phyloP scores from a whole-genome alignment of 2,329 filamentous ascomycete species.

The Trichoderma sp. region DNA sequence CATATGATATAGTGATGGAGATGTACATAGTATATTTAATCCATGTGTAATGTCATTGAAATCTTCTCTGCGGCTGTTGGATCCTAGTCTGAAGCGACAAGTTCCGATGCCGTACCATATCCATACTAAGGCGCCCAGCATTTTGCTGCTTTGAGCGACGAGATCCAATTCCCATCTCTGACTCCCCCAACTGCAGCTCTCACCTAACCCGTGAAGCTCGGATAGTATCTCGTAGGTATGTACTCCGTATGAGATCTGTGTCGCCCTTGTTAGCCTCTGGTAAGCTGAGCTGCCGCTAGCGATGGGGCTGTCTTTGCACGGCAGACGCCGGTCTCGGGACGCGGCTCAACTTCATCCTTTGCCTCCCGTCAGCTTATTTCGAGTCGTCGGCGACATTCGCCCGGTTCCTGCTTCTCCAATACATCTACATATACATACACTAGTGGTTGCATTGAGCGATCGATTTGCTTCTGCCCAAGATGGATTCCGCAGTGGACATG shows the following conservation, averaged over 20 bases:
- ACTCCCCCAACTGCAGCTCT: too few relatives aligned
- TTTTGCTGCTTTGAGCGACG: too few relatives aligned
- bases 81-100: too few relatives aligned
- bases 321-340: slow-evolving; percentile 15
- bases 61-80: too few relatives aligned
- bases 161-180: too few relatives aligned
- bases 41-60: too few relatives aligned
- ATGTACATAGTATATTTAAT: too few relatives aligned
- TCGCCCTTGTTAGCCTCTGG: background rate
- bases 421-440: too few relatives aligned
- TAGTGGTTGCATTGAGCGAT: background rate
- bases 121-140: background rate
- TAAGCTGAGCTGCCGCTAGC: slow-evolving; percentile 1
- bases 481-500: slow-evolving; percentile 90
- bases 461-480: slow-evolving; percentile 37
- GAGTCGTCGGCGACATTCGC: background rate
- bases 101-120: too few relatives aligned
- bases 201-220: background rate
- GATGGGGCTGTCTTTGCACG: slow-evolving; percentile 1
- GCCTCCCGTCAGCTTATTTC: slow-evolving; percentile 5
- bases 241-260: background rate
- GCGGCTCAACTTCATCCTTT: background rate
- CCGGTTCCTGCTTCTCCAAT: background rate
- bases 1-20: too few relatives aligned
- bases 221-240: background rate